These are phyloP conservation scores for Patellifolia procumbens DNA, from an alignment of 179 eudicot species.

Conservation along the genomic window DNA sequence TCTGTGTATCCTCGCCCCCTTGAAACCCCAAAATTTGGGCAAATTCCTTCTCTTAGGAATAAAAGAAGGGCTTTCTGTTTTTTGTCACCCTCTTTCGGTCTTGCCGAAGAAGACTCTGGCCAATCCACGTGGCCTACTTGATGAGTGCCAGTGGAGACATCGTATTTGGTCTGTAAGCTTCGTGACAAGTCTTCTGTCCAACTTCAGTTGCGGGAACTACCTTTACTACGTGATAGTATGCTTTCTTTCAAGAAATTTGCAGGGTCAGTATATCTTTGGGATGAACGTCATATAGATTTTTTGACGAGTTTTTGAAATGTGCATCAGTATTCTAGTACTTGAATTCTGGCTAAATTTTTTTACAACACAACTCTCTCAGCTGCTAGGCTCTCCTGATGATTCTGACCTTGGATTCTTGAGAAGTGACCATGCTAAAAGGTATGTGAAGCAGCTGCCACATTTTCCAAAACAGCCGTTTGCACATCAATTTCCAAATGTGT, in stretches of 20 bases:
- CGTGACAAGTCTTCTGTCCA: no score
- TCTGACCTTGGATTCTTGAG: slow-evolving; percentile 81
- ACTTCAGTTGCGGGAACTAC: no score
- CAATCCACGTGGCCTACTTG: no score
- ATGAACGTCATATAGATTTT: not conserved
- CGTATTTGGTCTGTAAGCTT: no score
- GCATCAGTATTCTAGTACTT: not conserved
- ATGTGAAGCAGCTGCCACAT: slow-evolving; percentile 70
- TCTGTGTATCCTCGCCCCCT: no score
- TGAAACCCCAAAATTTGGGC: no score
- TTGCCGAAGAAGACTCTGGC: no score
- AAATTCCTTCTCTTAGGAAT: no score
- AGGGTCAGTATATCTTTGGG: not conserved
- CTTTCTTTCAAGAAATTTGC: not conserved
- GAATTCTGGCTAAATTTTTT: not conserved
- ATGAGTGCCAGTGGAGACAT: no score
- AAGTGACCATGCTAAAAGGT: slow-evolving; percentile 77
- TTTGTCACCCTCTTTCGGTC: no score
- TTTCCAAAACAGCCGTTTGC: slow-evolving; percentile 61
- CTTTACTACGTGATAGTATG: no score
- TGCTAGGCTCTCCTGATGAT: slow-evolving; percentile 86
- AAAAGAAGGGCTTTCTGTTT: no score
- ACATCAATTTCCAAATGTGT: slow-evolving; percentile 61
- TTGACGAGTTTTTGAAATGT: not conserved
- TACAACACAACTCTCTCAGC: slow-evolving; percentile 36